These are phyloP conservation scores for Thalassiosira livingstoniorum DNA, from an alignment of 352 stramenopile genomes.

Conservation along the genomic window DNA sequence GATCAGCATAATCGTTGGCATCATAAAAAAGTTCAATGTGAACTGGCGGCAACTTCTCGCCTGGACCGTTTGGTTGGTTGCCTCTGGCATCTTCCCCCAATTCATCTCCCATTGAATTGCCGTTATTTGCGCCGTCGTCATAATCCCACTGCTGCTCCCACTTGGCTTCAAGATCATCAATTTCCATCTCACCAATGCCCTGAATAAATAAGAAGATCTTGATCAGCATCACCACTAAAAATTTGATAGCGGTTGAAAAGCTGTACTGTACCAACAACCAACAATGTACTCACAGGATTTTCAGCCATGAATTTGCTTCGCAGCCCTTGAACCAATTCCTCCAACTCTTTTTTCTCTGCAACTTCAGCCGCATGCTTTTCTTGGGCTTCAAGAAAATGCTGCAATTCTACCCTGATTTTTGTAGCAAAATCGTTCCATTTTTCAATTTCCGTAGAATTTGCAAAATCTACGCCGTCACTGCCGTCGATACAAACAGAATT, in stretches of 20 bases:
- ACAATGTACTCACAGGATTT: slow-evolving; percentile 34
- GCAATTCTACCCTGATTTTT: slow-evolving; percentile 14
- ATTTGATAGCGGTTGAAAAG: no score
- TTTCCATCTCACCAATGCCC: slow-evolving; percentile 52
- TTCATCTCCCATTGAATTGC: slow-evolving; percentile 11
- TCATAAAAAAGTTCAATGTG: slow-evolving; percentile 63
- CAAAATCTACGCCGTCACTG: not conserved
- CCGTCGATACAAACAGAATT: not conserved
- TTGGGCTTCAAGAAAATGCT: slow-evolving; percentile 29
- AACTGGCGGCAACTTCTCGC: not conserved
- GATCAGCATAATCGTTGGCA: not conserved
- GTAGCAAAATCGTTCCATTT: slow-evolving; percentile 27
- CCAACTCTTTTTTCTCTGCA: slow-evolving; percentile 40
- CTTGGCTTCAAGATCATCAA: slow-evolving; percentile 48
- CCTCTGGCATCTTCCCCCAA: not conserved
- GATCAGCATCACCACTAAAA: no score
- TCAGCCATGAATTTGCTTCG: slow-evolving; percentile 34
- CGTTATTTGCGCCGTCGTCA: slow-evolving; percentile 1
- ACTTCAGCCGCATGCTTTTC: slow-evolving; percentile 6
- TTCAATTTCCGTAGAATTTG: slow-evolving; percentile 15
- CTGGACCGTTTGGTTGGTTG: not conserved
- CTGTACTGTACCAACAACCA: not conserved
- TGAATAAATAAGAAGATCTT: slow-evolving; percentile 10
- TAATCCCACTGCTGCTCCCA: slow-evolving; percentile 45
- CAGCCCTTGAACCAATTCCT: slow-evolving; percentile 16